Evolutionary conservation across 2,329 filamentous ascomycete species (phyloP).

Genomic region (Sclerotinia spermophila): DNA sequence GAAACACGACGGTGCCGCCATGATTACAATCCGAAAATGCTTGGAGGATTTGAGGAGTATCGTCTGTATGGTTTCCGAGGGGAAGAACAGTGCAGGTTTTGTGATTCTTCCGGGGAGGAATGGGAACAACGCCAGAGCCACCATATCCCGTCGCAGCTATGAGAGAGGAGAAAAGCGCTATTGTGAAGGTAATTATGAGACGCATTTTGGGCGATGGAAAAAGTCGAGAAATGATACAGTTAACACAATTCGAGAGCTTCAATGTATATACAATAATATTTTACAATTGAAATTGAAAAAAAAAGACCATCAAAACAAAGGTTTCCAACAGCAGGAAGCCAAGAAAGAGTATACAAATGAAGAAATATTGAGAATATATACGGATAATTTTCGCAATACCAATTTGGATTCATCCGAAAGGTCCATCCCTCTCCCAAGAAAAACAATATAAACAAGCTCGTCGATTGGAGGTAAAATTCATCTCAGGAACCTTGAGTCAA

Average conservation of each 20-base stretch:
- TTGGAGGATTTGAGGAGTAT: conserved; percentile 48
- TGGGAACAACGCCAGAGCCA: conserved; percentile 6
- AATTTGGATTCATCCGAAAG: not conserved
- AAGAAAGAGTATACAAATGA: not conserved
- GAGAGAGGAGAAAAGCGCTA: conserved; percentile 7
- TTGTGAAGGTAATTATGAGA: not conserved
- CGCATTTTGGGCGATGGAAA: not conserved
- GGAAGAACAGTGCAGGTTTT: conserved; percentile 41
- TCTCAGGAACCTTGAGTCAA: conserved; percentile 5
- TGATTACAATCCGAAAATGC: conserved; percentile 49
- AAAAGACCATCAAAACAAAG: not conserved
- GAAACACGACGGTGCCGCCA: conserved; percentile 49
- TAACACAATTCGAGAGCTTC: not conserved
- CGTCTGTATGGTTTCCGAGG: conserved; percentile 43
- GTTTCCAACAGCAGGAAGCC: not conserved
- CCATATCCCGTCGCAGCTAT: not conserved
- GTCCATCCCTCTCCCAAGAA: not conserved
- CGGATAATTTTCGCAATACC: not conserved
- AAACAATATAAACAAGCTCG: not conserved
- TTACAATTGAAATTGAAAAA: not conserved
- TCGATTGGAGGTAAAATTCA: conserved; percentile 28
- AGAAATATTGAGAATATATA: conserved; percentile 4
- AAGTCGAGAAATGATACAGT: not conserved
- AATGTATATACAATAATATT: not conserved
- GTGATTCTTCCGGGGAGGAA: conserved; percentile 12